phyloP scores from a whole-genome alignment of 1,284 basidiomycete genomes.

The Boletus hoseneyae region DNA sequence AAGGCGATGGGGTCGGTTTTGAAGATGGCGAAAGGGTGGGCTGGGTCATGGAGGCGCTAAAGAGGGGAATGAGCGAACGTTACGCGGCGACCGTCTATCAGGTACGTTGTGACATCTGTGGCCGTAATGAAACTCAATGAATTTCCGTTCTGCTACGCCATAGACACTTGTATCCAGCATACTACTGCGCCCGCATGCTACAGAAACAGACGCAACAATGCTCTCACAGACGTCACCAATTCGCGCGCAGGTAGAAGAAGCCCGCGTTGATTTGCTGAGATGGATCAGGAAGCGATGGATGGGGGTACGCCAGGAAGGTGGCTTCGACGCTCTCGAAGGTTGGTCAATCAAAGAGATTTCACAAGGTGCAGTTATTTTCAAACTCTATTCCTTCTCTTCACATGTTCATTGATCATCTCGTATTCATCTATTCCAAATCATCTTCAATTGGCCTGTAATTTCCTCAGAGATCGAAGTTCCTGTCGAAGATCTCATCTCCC shows the following conservation, averaged over 20 bases:
- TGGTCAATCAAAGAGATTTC: conserved; percentile 90
- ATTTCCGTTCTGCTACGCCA: neutral
- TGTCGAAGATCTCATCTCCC: conserved; percentile 65
- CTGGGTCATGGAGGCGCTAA: conserved; percentile 63
- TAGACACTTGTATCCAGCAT: conserved; percentile 75
- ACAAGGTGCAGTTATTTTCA: conserved; percentile 52
- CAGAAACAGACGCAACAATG: conserved; percentile 55
- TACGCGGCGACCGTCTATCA: conserved; percentile 73
- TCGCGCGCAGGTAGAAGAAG: conserved; percentile 67
- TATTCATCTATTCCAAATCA: neutral
- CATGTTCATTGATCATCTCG: neutral
- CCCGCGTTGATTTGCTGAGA: conserved; percentile 64
- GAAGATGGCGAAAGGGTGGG: conserved; percentile 72
- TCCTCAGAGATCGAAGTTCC: conserved; percentile 73
- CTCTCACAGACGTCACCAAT: conserved; percentile 63
- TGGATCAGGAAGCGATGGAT: conserved; percentile 71
- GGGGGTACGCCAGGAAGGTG: conserved; percentile 72
- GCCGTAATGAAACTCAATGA: neutral
- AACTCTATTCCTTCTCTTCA: neutral
- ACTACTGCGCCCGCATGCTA: conserved; percentile 64
- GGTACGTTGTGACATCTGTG: conserved; percentile 39
- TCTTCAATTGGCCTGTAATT: neutral
- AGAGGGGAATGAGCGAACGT: conserved; percentile 54
- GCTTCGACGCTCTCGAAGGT: conserved; percentile 75
- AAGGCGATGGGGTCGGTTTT: conserved; percentile 65